Conservation (phyloP, 2,329 filamentous ascomycete genomes). For the Sporothrix euskadiensis region DNA sequence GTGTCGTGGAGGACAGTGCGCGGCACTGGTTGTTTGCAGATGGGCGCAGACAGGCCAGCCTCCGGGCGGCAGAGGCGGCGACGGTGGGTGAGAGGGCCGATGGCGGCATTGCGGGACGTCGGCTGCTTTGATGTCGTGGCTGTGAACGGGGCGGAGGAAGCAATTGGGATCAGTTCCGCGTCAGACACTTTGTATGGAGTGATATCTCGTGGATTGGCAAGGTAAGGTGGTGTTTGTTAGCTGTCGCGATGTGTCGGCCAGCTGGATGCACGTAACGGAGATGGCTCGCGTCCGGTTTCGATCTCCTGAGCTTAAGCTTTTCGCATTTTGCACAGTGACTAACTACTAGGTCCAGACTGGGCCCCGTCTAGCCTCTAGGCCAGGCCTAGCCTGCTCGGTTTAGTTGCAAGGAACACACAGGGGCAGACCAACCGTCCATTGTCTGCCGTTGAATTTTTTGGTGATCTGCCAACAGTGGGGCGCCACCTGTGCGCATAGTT, state of each 20-base stretch:
- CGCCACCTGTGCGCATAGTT: not conserved
- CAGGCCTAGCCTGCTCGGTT: too few species aligned
- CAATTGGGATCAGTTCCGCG: not conserved
- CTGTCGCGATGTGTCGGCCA: not conserved
- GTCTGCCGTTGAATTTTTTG: not conserved
- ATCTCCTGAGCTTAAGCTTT: not conserved
- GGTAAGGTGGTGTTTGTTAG: not conserved
- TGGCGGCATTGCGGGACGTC: not conserved
- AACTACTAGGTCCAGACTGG: not conserved
- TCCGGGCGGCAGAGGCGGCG: slow-evolving; percentile 17
- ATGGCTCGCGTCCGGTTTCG: not conserved
- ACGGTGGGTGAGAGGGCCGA: not conserved
- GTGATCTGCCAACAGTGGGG: not conserved
- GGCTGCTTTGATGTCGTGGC: not conserved
- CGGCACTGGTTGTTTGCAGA: not conserved
- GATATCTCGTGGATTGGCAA: not conserved
- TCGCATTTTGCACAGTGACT: not conserved
- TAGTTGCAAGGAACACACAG: not conserved
- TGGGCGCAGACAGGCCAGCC: not conserved
- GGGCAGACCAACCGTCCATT: not conserved
- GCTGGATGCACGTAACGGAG: not conserved
- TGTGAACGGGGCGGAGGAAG: not conserved
- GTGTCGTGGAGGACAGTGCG: not conserved
- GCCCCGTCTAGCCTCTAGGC: not conserved
- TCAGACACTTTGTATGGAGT: not conserved